Evolutionary conservation across 192 early-diverging fungal species (phyloP), one percentile per base, ranked within the genome.

Genomic region (Ambispora gerdemannii): DNA sequence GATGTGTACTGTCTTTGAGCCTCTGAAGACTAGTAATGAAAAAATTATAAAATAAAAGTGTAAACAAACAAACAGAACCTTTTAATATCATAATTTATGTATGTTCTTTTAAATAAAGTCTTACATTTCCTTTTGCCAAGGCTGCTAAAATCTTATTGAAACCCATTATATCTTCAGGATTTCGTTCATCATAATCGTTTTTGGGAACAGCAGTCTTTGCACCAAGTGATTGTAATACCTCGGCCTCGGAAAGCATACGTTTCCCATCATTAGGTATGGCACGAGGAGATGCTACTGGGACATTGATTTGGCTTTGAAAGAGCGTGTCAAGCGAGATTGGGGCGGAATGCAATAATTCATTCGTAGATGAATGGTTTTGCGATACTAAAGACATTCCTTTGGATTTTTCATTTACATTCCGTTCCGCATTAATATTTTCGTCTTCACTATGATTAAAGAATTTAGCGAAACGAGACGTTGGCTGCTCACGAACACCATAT

Each of bases 391-490:
- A 33, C 28, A 35, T 55, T 27, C 17, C 28, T 32, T 52, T 17
- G 11, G 30, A 32, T 28, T 22, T 50, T 25, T 52, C 34, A 35
- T 38, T 34, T 10, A 52, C n/a, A 8, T 74, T 67, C 15, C 33
- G 28, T 22, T 73, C 73, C 38, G 65, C 66, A 15, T 27, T 19
- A n/a, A n/a, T n/a, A 28, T 36, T 51, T 35, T 82, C 82, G 25
- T 83, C 74, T n/a, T 74, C 70, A 43, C 78, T 84, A 30, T 77
- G 75, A 28, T 76, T 63, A 72, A 87, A 87, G 75, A 87, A 87
- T 13, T 77, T 78, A 3, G 84, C 84, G 72, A 86, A 86, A 15
- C 84, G 81, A 3, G 84, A 86, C 0, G 79, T 81, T n/a, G 80
- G 78, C 22, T 82, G 76, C 35, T 78, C 76, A 15, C 75, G 58